phyloP scores from a whole-genome alignment of 2,329 filamentous ascomycete species.

The Nakataea oryzae region DNA sequence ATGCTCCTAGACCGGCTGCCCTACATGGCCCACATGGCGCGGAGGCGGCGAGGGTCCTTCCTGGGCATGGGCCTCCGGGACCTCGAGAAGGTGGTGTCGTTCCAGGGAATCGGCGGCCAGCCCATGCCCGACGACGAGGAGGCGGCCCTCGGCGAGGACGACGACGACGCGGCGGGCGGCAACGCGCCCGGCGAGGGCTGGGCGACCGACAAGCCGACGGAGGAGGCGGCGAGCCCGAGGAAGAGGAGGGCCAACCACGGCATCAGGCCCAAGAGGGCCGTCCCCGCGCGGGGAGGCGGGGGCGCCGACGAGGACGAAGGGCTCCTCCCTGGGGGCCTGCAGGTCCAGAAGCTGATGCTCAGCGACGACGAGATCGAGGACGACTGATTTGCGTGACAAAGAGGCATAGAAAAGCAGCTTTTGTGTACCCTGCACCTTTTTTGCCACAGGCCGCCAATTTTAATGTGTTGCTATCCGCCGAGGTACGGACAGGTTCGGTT shows the following conservation, averaged over 20 bases:
- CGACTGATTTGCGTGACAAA: conserved; percentile 19
- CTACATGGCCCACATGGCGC: conserved; percentile 63
- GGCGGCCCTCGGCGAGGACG: conserved; percentile 31
- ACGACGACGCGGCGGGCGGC: conserved; percentile 16
- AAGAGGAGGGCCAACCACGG: conserved; percentile 25
- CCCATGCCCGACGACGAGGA: conserved; percentile 26
- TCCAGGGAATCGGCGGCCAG: conserved; percentile 42
- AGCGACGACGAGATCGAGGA: conserved; percentile 84
- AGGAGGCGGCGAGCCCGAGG: conserved; percentile 35
- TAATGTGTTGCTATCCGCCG: not conserved
- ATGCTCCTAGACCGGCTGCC: conserved; percentile 79
- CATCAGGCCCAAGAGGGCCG: conserved; percentile 11
- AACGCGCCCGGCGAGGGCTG: conserved; percentile 33
- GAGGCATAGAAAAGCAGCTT: not conserved
- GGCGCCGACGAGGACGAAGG: conserved; percentile 14
- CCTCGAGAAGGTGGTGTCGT: conserved; percentile 58
- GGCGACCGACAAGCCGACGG: conserved; percentile 51
- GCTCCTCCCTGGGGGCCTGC: conserved; percentile 23
- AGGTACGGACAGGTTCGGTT: too few species aligned
- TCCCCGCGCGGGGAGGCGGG: conserved; percentile 15
- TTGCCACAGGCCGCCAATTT: not conserved
- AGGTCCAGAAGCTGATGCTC: conserved; percentile 57
- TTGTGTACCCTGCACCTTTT: not conserved
- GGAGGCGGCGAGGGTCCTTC: conserved; percentile 25
- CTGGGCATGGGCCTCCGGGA: conserved; percentile 35